These are phyloP conservation scores for Saksenaea vasiformis DNA, from an alignment of 371 early-diverging fungal species.

Conservation along the genomic window DNA sequence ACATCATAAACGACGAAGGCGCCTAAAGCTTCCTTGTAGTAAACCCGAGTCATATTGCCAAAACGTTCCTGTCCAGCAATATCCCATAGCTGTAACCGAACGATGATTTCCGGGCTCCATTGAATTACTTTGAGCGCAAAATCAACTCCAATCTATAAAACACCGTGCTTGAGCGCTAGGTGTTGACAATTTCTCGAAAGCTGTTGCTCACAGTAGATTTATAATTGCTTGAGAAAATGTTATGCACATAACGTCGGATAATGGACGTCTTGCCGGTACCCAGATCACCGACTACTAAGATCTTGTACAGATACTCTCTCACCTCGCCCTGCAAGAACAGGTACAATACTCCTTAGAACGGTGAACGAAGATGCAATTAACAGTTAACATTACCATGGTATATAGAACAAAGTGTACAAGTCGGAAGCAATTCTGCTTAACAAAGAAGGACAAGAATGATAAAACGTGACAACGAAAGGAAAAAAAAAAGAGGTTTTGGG, in stretches of 20 bases:
- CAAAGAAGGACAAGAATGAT: neutral
- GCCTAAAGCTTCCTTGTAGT: conserved; percentile 80
- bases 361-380: neutral
- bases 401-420: neutral
- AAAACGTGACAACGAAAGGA: neutral
- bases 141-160: conserved; percentile 74
- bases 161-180: neutral
- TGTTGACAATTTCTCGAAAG: neutral
- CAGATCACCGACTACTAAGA: conserved; percentile 78
- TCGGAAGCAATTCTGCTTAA: neutral
- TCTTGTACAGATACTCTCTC: conserved; percentile 65
- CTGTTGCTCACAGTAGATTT: conserved; percentile 67
- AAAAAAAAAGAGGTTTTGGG: conserved; percentile 1
- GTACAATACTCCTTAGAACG: neutral
- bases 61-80: conserved; percentile 87
- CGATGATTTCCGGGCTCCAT: conserved; percentile 56
- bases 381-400: neutral
- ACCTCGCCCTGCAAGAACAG: conserved; percentile 26
- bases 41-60: conserved; percentile 77
- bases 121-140: conserved; percentile 81
- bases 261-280: conserved; percentile 79
- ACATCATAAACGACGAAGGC: conserved; percentile 83
- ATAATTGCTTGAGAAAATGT: conserved; percentile 71
- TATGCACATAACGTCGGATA: conserved; percentile 69
- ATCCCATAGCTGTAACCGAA: conserved; percentile 82